A percentile compares a stretch with the other conserved stretches of the same genome.
Evolutionary conservation across 164 flowering plant species (phyloP).

Genomic region (Tetrastigma voinierianum): DNA sequence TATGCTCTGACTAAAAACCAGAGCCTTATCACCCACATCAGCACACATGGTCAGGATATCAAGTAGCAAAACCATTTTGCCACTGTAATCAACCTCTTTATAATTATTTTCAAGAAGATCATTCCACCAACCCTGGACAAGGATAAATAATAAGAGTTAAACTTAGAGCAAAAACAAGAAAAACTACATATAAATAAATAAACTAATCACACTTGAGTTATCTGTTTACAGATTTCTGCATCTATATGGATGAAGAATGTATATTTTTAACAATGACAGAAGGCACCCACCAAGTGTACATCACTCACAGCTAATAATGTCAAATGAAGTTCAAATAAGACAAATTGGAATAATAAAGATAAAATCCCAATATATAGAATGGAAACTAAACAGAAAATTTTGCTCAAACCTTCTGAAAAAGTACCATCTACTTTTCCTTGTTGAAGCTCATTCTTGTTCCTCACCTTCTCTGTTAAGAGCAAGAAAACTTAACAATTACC

Average conservation of each 20-base stretch:
- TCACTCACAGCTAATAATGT: too few species aligned
- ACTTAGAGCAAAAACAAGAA: not conserved
- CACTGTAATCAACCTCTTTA: slow-evolving; percentile 74
- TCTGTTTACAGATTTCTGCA: not conserved
- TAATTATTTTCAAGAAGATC: slow-evolving; percentile 65
- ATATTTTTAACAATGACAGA: not conserved
- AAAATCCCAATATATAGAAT: not conserved
- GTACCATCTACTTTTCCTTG: slow-evolving; percentile 43
- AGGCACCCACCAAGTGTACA: too few species aligned
- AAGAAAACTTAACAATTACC: slow-evolving; percentile 9
- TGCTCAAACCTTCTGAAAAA: slow-evolving; percentile 59
- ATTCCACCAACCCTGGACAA: slow-evolving; percentile 86
- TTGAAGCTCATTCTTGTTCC: slow-evolving; percentile 29
- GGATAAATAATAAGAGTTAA: not conserved
- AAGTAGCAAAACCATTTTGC: slow-evolving; percentile 93
- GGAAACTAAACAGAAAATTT: not conserved
- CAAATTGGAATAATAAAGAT: not conserved
- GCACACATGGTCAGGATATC: slow-evolving; percentile 80
- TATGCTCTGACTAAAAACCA: slow-evolving; percentile 94
- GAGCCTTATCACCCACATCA: slow-evolving; percentile 76
- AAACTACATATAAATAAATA: not conserved
- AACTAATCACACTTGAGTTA: not conserved
- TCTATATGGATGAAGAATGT: not conserved
- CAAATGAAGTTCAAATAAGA: too few species aligned
- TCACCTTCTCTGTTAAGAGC: slow-evolving; percentile 51